Evolutionary conservation across 139 green algal genomes (phyloP).

Genomic region (Desmodesmus armatus): DNA sequence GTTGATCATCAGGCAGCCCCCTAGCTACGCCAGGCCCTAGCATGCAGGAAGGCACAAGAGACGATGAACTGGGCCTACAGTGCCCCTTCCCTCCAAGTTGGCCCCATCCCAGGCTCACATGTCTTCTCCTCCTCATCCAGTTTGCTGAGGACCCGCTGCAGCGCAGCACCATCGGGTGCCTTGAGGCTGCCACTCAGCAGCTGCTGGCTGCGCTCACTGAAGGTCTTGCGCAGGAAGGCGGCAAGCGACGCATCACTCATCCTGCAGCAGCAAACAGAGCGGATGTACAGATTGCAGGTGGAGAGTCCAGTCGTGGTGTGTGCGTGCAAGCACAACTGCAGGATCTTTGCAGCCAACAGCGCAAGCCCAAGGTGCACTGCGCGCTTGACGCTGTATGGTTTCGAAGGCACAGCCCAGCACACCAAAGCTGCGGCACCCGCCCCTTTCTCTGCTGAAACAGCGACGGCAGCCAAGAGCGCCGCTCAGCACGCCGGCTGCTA

Average conservation of each 20-base stretch:
- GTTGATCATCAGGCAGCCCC: neutral
- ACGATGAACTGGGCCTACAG: too few relatives aligned
- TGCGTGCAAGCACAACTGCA: too few relatives aligned
- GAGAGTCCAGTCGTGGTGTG: too few relatives aligned
- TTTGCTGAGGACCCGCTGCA: slow-evolving; percentile 37
- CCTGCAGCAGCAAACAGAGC: slow-evolving; percentile 11
- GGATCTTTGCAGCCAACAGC: too few relatives aligned
- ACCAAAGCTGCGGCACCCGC: too few relatives aligned
- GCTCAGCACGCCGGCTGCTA: too few relatives aligned
- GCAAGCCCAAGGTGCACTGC: too few relatives aligned
- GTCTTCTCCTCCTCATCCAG: slow-evolving; percentile 43
- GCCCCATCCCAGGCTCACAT: slow-evolving; percentile 1
- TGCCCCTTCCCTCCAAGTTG: slow-evolving; percentile 9
- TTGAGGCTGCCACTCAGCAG: slow-evolving; percentile 38
- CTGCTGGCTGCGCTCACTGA: slow-evolving; percentile 15
- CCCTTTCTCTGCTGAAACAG: too few relatives aligned
- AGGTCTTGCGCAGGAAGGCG: slow-evolving; percentile 34
- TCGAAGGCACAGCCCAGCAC: too few relatives aligned
- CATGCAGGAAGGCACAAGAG: neutral
- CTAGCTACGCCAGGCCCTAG: neutral
- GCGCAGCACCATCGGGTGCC: slow-evolving; percentile 29
- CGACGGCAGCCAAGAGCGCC: too few relatives aligned
- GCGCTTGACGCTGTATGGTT: too few relatives aligned
- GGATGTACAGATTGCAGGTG: too few relatives aligned
- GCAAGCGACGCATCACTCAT: slow-evolving; percentile 17